Evolutionary conservation across 2,329 filamentous ascomycete species (phyloP).

Genomic region (Aspergillus hortae): DNA sequence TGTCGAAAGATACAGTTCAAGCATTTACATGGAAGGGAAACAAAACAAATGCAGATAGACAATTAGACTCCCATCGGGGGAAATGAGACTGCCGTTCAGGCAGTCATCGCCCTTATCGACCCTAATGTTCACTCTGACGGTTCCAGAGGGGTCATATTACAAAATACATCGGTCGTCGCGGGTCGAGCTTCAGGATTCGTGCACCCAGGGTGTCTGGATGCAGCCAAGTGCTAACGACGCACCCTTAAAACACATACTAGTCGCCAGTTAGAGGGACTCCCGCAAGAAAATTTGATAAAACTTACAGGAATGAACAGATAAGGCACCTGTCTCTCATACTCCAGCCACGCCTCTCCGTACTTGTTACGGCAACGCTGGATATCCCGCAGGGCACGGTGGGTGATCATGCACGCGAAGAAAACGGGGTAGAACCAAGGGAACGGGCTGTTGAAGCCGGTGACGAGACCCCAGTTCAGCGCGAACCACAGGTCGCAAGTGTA

Average conservation of each 20-base stretch:
- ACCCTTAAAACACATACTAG: slow-evolving; percentile 32
- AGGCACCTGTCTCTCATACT: slow-evolving; percentile 76
- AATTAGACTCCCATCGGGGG: neutral
- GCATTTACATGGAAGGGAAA: neutral
- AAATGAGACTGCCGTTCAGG: too few relatives aligned
- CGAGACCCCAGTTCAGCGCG: slow-evolving; percentile 72
- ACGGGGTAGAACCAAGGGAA: slow-evolving; percentile 88
- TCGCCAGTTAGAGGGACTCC: slow-evolving; percentile 2
- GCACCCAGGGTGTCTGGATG: neutral
- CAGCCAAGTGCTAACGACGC: neutral
- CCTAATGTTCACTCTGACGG: neutral
- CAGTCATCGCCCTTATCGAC: neutral
- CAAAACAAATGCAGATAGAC: neutral
- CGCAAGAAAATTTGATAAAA: neutral
- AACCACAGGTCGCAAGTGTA: slow-evolving; percentile 80
- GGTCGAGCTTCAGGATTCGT: neutral
- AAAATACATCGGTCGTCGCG: neutral
- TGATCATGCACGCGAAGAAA: slow-evolving; percentile 78
- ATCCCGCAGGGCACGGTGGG: slow-evolving; percentile 72
- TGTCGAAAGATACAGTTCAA: neutral
- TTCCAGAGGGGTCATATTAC: neutral
- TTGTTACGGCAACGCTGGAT: slow-evolving; percentile 71
- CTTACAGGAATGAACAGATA: slow-evolving; percentile 77
- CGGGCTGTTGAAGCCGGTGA: slow-evolving; percentile 74
- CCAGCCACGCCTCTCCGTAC: slow-evolving; percentile 77